Conservation (phyloP, 2,329 filamentous ascomycete genomes). For the Calonectria hawksworthii region DNA sequence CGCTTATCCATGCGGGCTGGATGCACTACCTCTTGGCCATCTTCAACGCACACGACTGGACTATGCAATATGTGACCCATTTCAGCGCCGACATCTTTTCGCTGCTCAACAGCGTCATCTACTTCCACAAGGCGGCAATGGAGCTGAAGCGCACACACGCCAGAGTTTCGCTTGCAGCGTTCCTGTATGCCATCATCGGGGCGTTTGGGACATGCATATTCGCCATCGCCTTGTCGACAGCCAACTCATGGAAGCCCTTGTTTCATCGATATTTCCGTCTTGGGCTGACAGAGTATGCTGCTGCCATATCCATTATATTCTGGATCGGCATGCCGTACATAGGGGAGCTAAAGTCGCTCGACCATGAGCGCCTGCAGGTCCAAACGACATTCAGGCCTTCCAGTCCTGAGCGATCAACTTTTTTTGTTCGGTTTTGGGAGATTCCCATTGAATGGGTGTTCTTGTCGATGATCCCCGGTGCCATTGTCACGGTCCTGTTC, state of each 20-base stretch:
- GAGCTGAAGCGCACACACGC: conserved; percentile 72
- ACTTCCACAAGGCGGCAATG: conserved; percentile 77
- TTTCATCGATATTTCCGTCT: conserved; percentile 74
- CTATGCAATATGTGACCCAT: conserved; percentile 77
- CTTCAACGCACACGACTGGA: conserved; percentile 78
- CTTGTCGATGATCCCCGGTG: conserved; percentile 71
- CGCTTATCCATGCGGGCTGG: conserved; percentile 75
- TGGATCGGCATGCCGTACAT: conserved; percentile 75
- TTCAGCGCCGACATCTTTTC: conserved; percentile 78
- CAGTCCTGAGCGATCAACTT: conserved; percentile 64
- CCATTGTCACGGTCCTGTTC: conserved; percentile 77
- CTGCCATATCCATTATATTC: conserved; percentile 75
- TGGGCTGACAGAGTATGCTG: conserved; percentile 74
- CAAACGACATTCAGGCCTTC: conserved; percentile 70
- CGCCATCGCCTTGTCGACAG: conserved; percentile 72
- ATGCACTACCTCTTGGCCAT: conserved; percentile 75
- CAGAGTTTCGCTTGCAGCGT: conserved; percentile 70
- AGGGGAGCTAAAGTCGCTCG: conserved; percentile 69
- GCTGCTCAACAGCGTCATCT: conserved; percentile 76
- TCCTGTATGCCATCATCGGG: conserved; percentile 75
- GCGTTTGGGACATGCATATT: conserved; percentile 74
- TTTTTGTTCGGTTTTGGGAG: conserved; percentile 76
- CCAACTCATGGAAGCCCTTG: conserved; percentile 72
- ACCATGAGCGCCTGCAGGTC: conserved; percentile 71
- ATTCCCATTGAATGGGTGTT: conserved; percentile 72